Conservation (phyloP, 345 rosid species). For the Lepidium didymum region DNA sequence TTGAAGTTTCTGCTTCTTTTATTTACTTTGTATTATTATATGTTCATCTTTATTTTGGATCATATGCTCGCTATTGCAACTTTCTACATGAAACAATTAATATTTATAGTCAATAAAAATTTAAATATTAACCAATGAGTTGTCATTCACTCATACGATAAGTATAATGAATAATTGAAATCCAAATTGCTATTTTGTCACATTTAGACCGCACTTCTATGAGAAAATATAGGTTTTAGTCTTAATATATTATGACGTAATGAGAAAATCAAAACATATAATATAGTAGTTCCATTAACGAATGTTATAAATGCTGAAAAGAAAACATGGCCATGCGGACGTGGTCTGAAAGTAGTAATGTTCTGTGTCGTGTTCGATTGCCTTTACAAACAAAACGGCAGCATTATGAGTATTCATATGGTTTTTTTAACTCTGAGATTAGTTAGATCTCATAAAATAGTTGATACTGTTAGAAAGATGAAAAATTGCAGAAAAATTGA, state of each 20-base stretch:
- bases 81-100: background rate
- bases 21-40: constrained; percentile 15
- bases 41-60: constrained; percentile 23
- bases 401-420: too few species aligned
- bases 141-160: background rate
- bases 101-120: background rate
- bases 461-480: too few species aligned
- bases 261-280: too few species aligned
- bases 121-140: background rate
- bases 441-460: too few species aligned
- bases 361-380: too few species aligned
- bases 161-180: background rate
- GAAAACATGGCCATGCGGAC: too few species aligned
- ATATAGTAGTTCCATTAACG: too few species aligned
- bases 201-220: background rate
- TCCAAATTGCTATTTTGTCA: background rate
- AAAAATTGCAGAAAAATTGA: too few species aligned
- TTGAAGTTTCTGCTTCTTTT: constrained; percentile 35
- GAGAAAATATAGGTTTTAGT: background rate
- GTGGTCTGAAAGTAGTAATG: too few species aligned
- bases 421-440: too few species aligned
- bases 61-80: constrained; percentile 18
- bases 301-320: too few species aligned
- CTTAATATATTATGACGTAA: background rate
- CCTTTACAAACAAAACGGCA: too few species aligned